Evolutionary conservation across 176 grass and related monocot genomes (phyloP), one percentile per base, ranked within the genome.

Genomic region (Elaeis guineensis): DNA sequence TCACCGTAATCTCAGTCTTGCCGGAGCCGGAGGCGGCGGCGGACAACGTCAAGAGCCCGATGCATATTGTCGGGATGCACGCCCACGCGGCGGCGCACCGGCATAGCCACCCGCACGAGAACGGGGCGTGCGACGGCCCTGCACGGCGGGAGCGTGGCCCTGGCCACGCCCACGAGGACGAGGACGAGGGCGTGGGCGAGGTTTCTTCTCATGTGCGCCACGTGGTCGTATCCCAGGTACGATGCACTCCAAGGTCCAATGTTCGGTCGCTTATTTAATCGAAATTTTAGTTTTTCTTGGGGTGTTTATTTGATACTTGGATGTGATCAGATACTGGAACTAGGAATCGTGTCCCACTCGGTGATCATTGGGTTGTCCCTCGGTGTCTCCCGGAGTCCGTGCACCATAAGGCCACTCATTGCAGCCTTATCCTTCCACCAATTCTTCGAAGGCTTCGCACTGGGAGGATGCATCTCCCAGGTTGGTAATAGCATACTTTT

Each of bases 381-480:
- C 22, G 63, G 63, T 3, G 49, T 65, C 6, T 65, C 63, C 4
- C 63, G 17, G 21, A 65, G 63, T 24, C 63, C 63, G 22, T 65
- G 63, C 63, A 65, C 63, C 63, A 65, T 65, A 52, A 51, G 49
- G 22, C 63, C 63, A 26, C 63, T 65, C 22, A 16, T 65, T 3
- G 63, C 63, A 2, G 63, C 63, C 21, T 50, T 65, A 16, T 65
- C 62, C 14, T 65, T 65, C 49, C 62, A 65, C 48, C 62, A 65
- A 14, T 65, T 65, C 62, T 65, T 65, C 2, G 62, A 65, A 65
- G 62, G 62, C 49, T 65, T 65, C 5, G 62, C 62, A 51, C 4
- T 65, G 48, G 62, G 62, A 2, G 62, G 62, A n/a, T 65, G 62
- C 62, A 65, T 65, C 62, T 50, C 62, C 19, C 21, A 65, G 62